These are phyloP conservation scores for Fusarium tupiense DNA, from an alignment of 2,329 filamentous ascomycete genomes.

Conservation along the genomic window DNA sequence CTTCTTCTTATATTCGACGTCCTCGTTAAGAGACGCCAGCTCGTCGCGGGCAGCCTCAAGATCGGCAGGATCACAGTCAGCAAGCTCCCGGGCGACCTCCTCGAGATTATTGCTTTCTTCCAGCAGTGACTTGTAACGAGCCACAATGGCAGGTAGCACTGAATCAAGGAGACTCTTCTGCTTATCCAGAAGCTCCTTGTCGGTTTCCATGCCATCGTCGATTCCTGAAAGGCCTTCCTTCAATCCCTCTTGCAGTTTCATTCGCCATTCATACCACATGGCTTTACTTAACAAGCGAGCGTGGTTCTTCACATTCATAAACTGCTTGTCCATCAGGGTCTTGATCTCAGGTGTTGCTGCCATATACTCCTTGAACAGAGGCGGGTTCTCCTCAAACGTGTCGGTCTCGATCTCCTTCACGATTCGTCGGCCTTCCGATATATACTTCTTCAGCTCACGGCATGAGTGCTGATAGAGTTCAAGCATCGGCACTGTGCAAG, in stretches of 20 bases:
- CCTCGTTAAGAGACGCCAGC: slow-evolving; percentile 70
- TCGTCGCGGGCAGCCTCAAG: slow-evolving; percentile 77
- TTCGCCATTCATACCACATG: slow-evolving; percentile 98
- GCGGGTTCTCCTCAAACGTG: slow-evolving; percentile 88
- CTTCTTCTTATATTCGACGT: slow-evolving; percentile 75
- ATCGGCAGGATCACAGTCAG: slow-evolving; percentile 82
- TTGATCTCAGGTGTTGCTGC: slow-evolving; percentile 85
- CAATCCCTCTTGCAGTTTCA: slow-evolving; percentile 83
- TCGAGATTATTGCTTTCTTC: slow-evolving; percentile 74
- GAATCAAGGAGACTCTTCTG: slow-evolving; percentile 75
- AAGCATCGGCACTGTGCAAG: slow-evolving; percentile 91
- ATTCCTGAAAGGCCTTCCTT: slow-evolving; percentile 83
- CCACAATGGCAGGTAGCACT: slow-evolving; percentile 71
- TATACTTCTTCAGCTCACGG: slow-evolving; percentile 95
- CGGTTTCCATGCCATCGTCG: slow-evolving; percentile 77
- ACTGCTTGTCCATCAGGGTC: slow-evolving; percentile 91
- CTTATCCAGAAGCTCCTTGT: slow-evolving; percentile 72
- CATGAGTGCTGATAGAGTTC: slow-evolving; percentile 96
- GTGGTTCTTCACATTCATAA: slow-evolving; percentile 96
- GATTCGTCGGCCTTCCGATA: slow-evolving; percentile 88
- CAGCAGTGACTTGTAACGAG: slow-evolving; percentile 69
- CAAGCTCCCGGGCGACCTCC: slow-evolving; percentile 76
- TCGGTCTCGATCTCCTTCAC: slow-evolving; percentile 91
- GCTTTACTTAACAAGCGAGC: slow-evolving; percentile 90
- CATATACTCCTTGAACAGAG: slow-evolving; percentile 91